Evolutionary conservation across 805 yeast genomes (phyloP).

Genomic region (Tetrapisispora taiwanensis): DNA sequence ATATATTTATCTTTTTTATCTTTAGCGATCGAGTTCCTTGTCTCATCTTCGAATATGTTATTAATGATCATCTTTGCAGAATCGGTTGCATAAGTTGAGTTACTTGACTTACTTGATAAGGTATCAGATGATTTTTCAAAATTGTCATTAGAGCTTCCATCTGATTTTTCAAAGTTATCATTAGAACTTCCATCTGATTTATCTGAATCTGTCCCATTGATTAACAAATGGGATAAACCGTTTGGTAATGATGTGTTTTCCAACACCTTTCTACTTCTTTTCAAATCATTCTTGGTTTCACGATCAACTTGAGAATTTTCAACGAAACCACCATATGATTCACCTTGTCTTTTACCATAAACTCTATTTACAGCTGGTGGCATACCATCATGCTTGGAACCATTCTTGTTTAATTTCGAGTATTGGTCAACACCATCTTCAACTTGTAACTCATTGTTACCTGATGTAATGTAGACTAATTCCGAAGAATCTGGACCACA

Average conservation of each 20-base stretch:
- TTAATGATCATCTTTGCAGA: not conserved
- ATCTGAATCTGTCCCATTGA: conserved; percentile 21
- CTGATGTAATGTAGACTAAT: conserved; percentile 32
- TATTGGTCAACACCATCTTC: conserved; percentile 4
- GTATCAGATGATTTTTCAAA: conserved; percentile 1
- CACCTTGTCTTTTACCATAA: conserved; percentile 25
- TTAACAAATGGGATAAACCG: conserved; percentile 41
- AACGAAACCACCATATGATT: conserved; percentile 28
- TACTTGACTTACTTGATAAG: not conserved
- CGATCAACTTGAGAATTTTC: conserved; percentile 31
- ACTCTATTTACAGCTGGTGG: conserved; percentile 50
- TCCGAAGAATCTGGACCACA: conserved; percentile 57
- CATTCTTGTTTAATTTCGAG: not conserved
- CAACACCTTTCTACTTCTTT: conserved; percentile 39
- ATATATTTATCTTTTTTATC: conserved; percentile 14
- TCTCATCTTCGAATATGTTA: not conserved
- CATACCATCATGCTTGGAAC: conserved; percentile 35
- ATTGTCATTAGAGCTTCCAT: not conserved
- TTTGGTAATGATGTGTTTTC: conserved; percentile 45
- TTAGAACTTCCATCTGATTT: conserved; percentile 1
- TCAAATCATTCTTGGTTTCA: conserved; percentile 40
- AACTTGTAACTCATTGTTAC: conserved; percentile 2
- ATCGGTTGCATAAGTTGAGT: not conserved
- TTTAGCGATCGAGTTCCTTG: not conserved
- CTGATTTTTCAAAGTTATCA: conserved; percentile 4